Conservation (phyloP, 2,329 filamentous ascomycete species). For the Celoporthe dispersa region DNA sequence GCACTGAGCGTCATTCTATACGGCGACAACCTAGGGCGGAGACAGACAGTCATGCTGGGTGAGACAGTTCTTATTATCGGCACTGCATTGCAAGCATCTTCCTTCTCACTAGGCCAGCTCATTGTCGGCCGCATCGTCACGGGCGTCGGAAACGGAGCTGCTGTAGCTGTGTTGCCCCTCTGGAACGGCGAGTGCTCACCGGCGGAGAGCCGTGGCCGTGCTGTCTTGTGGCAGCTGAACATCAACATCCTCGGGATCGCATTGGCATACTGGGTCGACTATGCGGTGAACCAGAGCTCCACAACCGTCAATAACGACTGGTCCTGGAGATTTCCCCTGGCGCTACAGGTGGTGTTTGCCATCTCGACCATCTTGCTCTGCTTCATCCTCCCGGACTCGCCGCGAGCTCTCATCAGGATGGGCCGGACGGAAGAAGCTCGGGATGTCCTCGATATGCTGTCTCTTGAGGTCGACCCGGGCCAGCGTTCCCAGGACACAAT, state of each 20-base stretch:
- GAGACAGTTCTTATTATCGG: slow-evolving; percentile 13
- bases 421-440: slow-evolving; percentile 49
- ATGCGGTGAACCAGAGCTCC: slow-evolving; percentile 58
- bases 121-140: slow-evolving; percentile 17
- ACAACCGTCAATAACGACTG: slow-evolving; percentile 41
- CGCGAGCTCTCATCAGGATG: slow-evolving; percentile 51
- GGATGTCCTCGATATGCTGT: slow-evolving; percentile 47
- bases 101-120: background rate
- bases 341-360: slow-evolving; percentile 62
- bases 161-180: slow-evolving; percentile 12
- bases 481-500: background rate
- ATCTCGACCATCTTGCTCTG: slow-evolving; percentile 53
- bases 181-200: slow-evolving; percentile 19
- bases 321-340: slow-evolving; percentile 66
- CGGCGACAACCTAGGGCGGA: slow-evolving; percentile 12
- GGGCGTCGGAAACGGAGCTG: slow-evolving; percentile 8
- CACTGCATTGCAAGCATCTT: slow-evolving; percentile 14
- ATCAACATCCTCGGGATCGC: slow-evolving; percentile 49
- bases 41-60: slow-evolving; percentile 14
- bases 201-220: slow-evolving; percentile 10
- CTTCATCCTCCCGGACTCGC: slow-evolving; percentile 59
- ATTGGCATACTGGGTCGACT: slow-evolving; percentile 64
- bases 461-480: background rate
- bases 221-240: slow-evolving; percentile 18
- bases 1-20: slow-evolving; percentile 8